Base-by-base conservation (phyloP, 371 early-diverging fungal species). In the Vairimorpha apis region DNA sequence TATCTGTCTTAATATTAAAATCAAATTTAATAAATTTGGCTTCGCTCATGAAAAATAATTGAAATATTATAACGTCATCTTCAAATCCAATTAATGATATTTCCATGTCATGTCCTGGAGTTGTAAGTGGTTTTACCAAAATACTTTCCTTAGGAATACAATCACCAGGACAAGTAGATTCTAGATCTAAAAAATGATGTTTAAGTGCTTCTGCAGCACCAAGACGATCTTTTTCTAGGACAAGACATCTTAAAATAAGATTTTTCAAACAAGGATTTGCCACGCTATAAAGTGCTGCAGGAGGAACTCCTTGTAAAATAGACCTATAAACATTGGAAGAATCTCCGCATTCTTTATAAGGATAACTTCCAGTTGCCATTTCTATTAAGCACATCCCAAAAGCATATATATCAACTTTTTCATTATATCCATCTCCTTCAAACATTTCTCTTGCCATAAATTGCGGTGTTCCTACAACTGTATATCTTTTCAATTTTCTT, bases 341-440 rank as follows among this genome's bases (percentile, higher is more conserved):
- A 78, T 90, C 90, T 35, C 86, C 87, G 76, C 90, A 91, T 76
- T 92, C 92, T 44, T 84, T 85, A 81, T 91, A 92, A 8, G 92
- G 92, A 82, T 89, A 90, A 78, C 89, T 89, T 60, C 89, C 88
- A 7, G 91, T 91, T 25, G 86, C 89, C 87, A 91, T 90, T 80
- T 92, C 91, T 37, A 91, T 82, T 21, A 91, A 83, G 76, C 88
- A 88, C 91, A 92, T 90, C 71, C 93, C 93, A 84, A 91, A 92
- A 21, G 93, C 90, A 84, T 91, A 92, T 30, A 92, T 88, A 82
- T 92, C 92, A 62, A 88, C 86, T 79, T 91, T 90, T 74, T 90
- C 92, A 67, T 90, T 88, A 71, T 93, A 92, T 43, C 77, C 80
- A 82, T 91, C 87, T 77, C 92, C 92, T 5, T 92, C 81, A 73